These are phyloP conservation scores for Diaporthe amygdali DNA, from an alignment of 2,329 filamentous ascomycete species.

Conservation along the genomic window DNA sequence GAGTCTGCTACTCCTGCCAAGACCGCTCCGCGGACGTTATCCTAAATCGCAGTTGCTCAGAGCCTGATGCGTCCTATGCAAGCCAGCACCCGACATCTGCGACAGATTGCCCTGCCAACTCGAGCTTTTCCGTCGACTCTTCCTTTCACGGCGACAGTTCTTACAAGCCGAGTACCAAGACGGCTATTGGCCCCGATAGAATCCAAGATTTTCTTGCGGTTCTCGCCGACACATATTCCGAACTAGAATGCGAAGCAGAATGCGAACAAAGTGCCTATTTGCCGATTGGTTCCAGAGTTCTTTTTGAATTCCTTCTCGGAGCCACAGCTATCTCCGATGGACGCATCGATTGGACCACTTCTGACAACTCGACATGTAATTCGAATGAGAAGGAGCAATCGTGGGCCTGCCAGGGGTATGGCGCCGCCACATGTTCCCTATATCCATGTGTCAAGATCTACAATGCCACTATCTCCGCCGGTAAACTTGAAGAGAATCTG, in stretches of 20 bases:
- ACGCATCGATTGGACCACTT: not conserved
- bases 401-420: not conserved
- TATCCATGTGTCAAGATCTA: not conserved
- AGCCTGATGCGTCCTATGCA: not conserved
- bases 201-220: too few relatives aligned
- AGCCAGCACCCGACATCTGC: not conserved
- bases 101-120: not conserved
- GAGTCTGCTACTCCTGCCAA: not conserved
- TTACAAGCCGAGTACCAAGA: not conserved
- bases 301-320: not conserved
- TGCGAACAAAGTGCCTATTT: too few relatives aligned
- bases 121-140: not conserved
- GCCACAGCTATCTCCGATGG: not conserved
- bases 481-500: not conserved
- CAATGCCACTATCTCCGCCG: not conserved
- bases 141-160: rapidly evolving
- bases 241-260: too few relatives aligned
- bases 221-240: too few relatives aligned
- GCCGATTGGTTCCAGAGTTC: too few relatives aligned
- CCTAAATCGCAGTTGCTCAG: not conserved
- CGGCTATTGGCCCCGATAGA: too few relatives aligned
- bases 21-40: not conserved
- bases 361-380: not conserved
- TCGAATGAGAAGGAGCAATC: not conserved
- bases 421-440: not conserved